Conservation (phyloP, 2,329 filamentous ascomycete genomes). For the Pyrenophora tritici-repentis region DNA sequence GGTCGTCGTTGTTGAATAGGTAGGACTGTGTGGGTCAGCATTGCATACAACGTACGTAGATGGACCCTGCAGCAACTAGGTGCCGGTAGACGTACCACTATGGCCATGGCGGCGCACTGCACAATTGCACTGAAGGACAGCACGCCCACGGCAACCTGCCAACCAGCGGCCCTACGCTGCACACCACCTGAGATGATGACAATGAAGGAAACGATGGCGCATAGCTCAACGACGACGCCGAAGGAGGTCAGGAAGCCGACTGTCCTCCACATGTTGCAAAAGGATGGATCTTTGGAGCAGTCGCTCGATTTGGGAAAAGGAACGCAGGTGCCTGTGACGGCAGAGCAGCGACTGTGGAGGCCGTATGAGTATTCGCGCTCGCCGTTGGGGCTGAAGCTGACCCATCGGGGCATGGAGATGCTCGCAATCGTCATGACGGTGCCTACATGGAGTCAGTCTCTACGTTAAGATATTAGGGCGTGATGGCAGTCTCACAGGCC, state of each 20-base stretch:
- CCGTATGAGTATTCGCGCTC: conserved; percentile 62
- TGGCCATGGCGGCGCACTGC: conserved; percentile 76
- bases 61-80: neutral
- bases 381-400: conserved; percentile 60
- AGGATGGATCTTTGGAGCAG: conserved; percentile 70
- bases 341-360: conserved; percentile 80
- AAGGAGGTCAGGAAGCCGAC: conserved; percentile 88
- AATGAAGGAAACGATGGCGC: conserved; percentile 76
- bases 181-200: conserved; percentile 80
- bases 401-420: conserved; percentile 73
- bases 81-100: conserved; percentile 69
- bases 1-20: conserved; percentile 79
- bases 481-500: conserved; percentile 40
- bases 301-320: conserved; percentile 71
- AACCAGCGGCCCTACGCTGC: conserved; percentile 78
- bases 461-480: neutral
- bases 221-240: conserved; percentile 79
- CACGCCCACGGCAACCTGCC: conserved; percentile 73
- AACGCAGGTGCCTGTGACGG: conserved; percentile 65
- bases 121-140: conserved; percentile 68
- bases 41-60: neutral
- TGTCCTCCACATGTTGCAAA: conserved; percentile 91
- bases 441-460: conserved; percentile 53
- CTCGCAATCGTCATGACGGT: conserved; percentile 73
- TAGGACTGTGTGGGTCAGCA: conserved; percentile 65